Evolutionary conservation across 2,329 filamentous ascomycete genomes (phyloP).

Genomic region (Epicoccum nigrum): DNA sequence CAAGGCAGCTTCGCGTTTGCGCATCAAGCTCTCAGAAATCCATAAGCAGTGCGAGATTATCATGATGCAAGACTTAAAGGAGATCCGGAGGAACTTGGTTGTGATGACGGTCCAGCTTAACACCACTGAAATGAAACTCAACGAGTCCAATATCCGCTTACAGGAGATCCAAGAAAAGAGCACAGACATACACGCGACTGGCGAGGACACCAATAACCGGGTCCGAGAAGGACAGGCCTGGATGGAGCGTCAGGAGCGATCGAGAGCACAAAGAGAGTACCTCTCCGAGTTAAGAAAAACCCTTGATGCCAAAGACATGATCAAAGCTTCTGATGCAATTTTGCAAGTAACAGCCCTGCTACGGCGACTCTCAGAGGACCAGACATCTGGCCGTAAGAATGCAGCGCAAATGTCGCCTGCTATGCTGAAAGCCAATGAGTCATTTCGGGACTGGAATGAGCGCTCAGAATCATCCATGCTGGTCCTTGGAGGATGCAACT

Average conservation of each 20-base stretch:
- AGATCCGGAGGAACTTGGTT: not conserved
- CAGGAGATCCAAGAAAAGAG: not conserved
- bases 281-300: not conserved
- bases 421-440: not conserved
- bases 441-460: not conserved
- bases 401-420: not conserved
- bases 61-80: not conserved
- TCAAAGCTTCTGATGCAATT: not conserved
- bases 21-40: not conserved
- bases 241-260: not conserved
- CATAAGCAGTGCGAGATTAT: not conserved
- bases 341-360: not conserved
- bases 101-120: not conserved
- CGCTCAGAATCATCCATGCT: not conserved
- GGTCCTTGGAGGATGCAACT: not conserved
- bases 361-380: not conserved
- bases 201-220: constrained; percentile 1
- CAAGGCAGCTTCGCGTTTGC: not conserved
- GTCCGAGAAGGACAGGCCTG: not conserved
- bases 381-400: not conserved
- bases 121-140: not conserved
- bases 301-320: not conserved
- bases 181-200: not conserved
- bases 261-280: not conserved
- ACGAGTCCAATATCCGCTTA: not conserved